phyloP scores from a whole-genome alignment of 2,329 filamentous ascomycete genomes.

The Talaromyces sp. region DNA sequence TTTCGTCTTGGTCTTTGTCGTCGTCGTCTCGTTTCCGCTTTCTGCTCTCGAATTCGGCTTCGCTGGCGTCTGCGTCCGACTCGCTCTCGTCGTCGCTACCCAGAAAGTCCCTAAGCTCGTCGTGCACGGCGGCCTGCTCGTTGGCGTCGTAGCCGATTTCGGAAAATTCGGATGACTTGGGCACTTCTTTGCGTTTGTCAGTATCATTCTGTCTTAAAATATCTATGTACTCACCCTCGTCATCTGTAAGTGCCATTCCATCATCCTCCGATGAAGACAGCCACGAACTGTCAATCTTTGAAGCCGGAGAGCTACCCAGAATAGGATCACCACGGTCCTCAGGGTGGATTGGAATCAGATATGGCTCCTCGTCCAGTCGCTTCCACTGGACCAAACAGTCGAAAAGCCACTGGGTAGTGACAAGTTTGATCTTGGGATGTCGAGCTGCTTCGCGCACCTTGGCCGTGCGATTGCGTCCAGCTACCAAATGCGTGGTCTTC shows the following conservation, averaged over 20 bases:
- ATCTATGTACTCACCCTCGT: constrained; percentile 26
- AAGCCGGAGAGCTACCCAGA: constrained; percentile 24
- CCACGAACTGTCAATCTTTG: constrained; percentile 40
- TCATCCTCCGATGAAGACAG: constrained; percentile 42
- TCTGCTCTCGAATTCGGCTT: constrained; percentile 5
- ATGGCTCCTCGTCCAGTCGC: constrained; percentile 70
- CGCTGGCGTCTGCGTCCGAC: constrained; percentile 41
- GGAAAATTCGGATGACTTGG: constrained; percentile 46
- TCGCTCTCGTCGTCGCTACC: constrained; percentile 43
- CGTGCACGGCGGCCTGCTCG: constrained; percentile 59
- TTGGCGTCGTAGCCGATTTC: constrained; percentile 54
- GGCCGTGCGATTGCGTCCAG: constrained; percentile 65
- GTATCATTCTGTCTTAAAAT: constrained; percentile 20
- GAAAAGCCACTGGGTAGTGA: constrained; percentile 83
- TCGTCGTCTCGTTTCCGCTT: constrained; percentile 30
- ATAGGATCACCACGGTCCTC: constrained; percentile 52
- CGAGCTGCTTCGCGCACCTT: constrained; percentile 85
- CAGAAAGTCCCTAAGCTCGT: constrained; percentile 71
- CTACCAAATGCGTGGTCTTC: constrained; percentile 47
- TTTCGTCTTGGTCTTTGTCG: neutral
- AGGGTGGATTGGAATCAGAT: constrained; percentile 69
- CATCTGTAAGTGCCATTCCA: constrained; percentile 41
- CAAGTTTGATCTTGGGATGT: constrained; percentile 78
- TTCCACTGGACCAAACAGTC: constrained; percentile 81
- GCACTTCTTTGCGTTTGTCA: constrained; percentile 35